A percentile compares a stretch with the other conserved stretches of the same genome.
Conservation (phyloP, 2,329 filamentous ascomycete species). For the Sporothrix variecibatus region DNA sequence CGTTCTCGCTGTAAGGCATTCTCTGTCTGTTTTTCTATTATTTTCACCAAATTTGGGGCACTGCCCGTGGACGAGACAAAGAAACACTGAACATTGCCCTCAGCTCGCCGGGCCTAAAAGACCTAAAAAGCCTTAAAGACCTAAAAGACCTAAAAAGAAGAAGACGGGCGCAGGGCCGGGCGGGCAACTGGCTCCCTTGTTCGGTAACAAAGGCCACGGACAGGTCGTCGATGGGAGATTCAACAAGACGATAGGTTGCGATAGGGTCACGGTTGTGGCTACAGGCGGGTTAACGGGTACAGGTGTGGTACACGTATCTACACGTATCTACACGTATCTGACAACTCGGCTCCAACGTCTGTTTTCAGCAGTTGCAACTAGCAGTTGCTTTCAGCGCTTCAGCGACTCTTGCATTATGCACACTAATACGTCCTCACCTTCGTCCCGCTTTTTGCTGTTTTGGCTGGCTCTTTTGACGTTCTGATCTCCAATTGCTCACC, state of each 20-base stretch:
- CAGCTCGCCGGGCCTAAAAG: neutral
- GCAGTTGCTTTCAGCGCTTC: neutral
- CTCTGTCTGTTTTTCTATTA: neutral
- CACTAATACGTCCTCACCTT: constrained; percentile 9
- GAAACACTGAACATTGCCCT: neutral
- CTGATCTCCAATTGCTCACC: constrained; percentile 1
- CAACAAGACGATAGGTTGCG: neutral
- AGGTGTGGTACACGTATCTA: neutral
- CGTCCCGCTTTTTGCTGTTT: neutral
- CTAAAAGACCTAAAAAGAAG: neutral
- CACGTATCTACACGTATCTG: too few species aligned
- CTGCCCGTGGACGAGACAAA: neutral
- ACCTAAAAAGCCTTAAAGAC: neutral
- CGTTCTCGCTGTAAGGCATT: neutral
- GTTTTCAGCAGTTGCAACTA: neutral
- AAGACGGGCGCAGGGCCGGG: neutral
- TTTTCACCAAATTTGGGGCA: neutral
- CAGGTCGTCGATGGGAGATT: neutral
- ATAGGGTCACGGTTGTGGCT: neutral
- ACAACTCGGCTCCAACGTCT: neutral
- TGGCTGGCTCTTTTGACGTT: neutral
- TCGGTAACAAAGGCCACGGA: neutral
- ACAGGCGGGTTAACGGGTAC: neutral
- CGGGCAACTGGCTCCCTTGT: neutral
- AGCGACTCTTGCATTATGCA: neutral